These are phyloP conservation scores for Alloascoidea hylecoeti DNA, from an alignment of 805 yeast genomes.

Conservation along the genomic window DNA sequence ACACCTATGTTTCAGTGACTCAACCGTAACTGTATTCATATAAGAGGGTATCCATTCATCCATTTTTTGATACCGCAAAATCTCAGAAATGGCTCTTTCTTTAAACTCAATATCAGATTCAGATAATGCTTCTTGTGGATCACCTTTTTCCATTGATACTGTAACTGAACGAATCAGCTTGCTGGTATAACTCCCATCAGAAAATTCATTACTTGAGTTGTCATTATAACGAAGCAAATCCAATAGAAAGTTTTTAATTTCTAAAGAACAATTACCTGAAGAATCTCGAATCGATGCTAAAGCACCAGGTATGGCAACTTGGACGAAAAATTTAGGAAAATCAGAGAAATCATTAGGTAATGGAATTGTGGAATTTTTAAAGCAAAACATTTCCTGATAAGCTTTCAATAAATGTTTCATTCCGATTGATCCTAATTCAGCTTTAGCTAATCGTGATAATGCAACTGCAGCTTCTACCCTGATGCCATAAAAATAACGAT, in stretches of 20 bases:
- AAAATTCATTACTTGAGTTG: constrained; percentile 62
- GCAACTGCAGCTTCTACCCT: constrained; percentile 80
- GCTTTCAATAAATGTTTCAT: constrained; percentile 57
- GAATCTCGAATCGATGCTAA: constrained; percentile 48
- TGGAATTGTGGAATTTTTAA: constrained; percentile 52
- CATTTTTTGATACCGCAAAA: constrained; percentile 61
- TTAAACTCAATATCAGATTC: not conserved
- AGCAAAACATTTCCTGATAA: constrained; percentile 60
- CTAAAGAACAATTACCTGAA: constrained; percentile 45
- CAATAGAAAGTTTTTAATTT: constrained; percentile 46
- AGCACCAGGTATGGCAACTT: constrained; percentile 51
- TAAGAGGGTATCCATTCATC: constrained; percentile 82
- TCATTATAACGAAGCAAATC: constrained; percentile 75
- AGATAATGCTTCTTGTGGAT: constrained; percentile 15
- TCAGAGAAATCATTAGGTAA: constrained; percentile 69
- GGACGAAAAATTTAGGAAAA: constrained; percentile 53
- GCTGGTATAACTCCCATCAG: constrained; percentile 56
- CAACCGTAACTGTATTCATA: constrained; percentile 35
- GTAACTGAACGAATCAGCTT: constrained; percentile 43
- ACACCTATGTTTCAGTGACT: constrained; percentile 47
- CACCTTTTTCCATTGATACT: constrained; percentile 15
- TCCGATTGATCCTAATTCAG: constrained; percentile 55
- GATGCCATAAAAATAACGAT: constrained; percentile 78
- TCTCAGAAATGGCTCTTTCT: constrained; percentile 38
- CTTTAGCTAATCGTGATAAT: constrained; percentile 50